These are phyloP conservation scores for Erucastrum elatum DNA, from an alignment of 345 rosid species.

Conservation along the genomic window DNA sequence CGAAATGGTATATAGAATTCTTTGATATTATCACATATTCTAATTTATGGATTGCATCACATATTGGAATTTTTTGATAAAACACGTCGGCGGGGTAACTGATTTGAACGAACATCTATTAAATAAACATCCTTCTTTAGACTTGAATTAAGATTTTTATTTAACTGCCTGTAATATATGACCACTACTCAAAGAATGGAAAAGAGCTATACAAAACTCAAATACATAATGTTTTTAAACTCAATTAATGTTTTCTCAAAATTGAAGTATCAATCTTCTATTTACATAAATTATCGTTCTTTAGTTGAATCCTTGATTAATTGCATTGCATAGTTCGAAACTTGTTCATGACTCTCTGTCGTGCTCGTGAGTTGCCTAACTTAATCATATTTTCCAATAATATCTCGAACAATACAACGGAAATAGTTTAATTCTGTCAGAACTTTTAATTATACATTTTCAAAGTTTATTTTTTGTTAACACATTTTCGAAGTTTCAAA, in stretches of 20 bases:
- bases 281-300: background rate
- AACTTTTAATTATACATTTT: background rate
- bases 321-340: constrained; percentile 1
- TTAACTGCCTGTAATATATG: constrained; percentile 12
- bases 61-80: background rate
- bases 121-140: background rate
- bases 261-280: background rate
- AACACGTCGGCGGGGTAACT: background rate
- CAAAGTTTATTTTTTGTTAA: background rate
- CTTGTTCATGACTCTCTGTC: constrained; percentile 23
- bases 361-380: constrained; percentile 29
- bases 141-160: background rate
- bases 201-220: no score
- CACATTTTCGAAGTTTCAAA: background rate
- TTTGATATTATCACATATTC: background rate
- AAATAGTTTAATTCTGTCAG: background rate
- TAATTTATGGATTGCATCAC: background rate
- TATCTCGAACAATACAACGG: background rate
- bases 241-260: background rate
- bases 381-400: background rate
- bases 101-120: background rate
- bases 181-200: background rate
- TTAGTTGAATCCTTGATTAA: background rate
- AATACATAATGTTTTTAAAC: no score
- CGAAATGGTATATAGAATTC: background rate